These are phyloP conservation scores for Clarireedia monteithiana DNA, from an alignment of 2,329 filamentous ascomycete species.

Conservation along the genomic window DNA sequence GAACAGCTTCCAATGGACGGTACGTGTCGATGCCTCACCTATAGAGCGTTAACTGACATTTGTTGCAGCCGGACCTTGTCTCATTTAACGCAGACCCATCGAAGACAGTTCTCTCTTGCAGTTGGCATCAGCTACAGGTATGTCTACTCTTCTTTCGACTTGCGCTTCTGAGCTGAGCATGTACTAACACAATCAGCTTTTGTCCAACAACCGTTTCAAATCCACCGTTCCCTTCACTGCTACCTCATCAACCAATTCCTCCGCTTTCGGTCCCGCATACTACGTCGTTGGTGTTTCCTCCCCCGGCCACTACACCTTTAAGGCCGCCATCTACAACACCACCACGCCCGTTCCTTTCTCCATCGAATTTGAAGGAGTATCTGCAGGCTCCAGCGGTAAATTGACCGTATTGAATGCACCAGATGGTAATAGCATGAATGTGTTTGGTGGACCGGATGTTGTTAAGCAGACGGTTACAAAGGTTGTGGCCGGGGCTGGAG, in stretches of 20 bases:
- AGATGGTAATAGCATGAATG: not conserved
- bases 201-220: conserved; percentile 4
- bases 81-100: conserved; percentile 33
- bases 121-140: conserved; percentile 4
- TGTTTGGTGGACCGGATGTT: conserved; percentile 2
- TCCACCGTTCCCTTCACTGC: conserved; percentile 6
- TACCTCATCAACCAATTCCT: not conserved
- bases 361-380: conserved; percentile 7
- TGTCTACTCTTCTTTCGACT: not conserved
- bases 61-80: conserved; percentile 22
- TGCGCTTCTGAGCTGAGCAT: not conserved
- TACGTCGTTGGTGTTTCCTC: conserved; percentile 3
- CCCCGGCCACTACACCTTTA: conserved; percentile 5
- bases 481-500: not conserved
- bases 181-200: not conserved
- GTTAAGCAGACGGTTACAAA: not conserved
- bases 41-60: conserved; percentile 1
- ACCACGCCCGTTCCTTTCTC: conserved; percentile 2
- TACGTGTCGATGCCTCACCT: conserved; percentile 3
- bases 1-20: conserved; percentile 23
- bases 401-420: conserved; percentile 8
- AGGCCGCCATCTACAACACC: conserved; percentile 9
- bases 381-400: not conserved
- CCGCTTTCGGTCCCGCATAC: conserved; percentile 6
- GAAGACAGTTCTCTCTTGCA: conserved; percentile 40